phyloP scores from a whole-genome alignment of 495 filamentous ascomycete genomes.

The Coniosporium apollinis region DNA sequence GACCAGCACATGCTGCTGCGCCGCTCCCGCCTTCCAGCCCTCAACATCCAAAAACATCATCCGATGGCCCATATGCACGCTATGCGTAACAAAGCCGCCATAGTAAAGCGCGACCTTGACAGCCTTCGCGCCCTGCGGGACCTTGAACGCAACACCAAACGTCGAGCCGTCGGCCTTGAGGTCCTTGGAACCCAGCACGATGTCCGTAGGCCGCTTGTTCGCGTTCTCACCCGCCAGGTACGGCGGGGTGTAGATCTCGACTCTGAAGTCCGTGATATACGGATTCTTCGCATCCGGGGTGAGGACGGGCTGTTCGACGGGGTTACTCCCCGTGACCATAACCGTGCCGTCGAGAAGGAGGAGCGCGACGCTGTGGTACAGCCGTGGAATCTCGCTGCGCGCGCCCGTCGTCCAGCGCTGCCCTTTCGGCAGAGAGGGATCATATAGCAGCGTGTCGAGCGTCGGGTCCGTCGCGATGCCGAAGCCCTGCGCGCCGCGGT shows the following conservation, averaged over 20 bases:
- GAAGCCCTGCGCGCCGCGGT: slow-evolving; percentile 43
- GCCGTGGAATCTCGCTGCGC: slow-evolving; percentile 31
- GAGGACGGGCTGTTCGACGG: slow-evolving; percentile 38
- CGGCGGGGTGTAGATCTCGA: slow-evolving; percentile 44
- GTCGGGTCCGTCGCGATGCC: slow-evolving; percentile 35
- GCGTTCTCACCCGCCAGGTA: slow-evolving; percentile 37
- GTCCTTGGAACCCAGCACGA: slow-evolving; percentile 24
- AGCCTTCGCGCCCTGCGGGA: slow-evolving; percentile 20
- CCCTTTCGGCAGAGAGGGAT: slow-evolving; percentile 32
- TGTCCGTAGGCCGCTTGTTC: slow-evolving; percentile 29
- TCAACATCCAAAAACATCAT: slow-evolving; percentile 37
- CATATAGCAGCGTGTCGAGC: slow-evolving; percentile 40
- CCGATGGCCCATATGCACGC: slow-evolving; percentile 46
- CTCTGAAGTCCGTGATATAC: slow-evolving; percentile 40
- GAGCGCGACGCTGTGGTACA: slow-evolving; percentile 42
- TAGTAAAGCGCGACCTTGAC: slow-evolving; percentile 38
- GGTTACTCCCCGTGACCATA: slow-evolving; percentile 42
- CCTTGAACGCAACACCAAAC: slow-evolving; percentile 33
- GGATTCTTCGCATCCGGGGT: slow-evolving; percentile 22
- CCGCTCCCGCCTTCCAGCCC: slow-evolving; percentile 28
- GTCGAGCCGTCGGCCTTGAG: slow-evolving; percentile 28
- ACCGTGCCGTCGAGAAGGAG: slow-evolving; percentile 41
- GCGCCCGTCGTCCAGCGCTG: slow-evolving; percentile 35
- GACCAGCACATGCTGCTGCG: slow-evolving; percentile 31
- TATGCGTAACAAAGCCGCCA: slow-evolving; percentile 45